Evolutionary conservation across 2,329 filamentous ascomycete species (phyloP).

Genomic region (Neonectria sp.): DNA sequence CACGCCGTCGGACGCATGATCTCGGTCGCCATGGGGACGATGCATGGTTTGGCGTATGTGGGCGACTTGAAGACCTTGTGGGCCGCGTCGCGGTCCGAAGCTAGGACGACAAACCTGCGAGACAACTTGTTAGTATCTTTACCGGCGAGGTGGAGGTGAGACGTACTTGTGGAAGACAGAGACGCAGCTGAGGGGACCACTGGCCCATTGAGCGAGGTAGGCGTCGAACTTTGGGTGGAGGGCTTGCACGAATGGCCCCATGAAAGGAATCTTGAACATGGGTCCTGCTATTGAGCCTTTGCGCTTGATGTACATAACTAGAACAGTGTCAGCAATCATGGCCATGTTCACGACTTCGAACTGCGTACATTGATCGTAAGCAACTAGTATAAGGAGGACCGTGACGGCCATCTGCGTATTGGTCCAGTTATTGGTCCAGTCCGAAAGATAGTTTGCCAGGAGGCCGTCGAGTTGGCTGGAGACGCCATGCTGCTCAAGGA

Average conservation of each 20-base stretch:
- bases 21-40: slow-evolving; percentile 83
- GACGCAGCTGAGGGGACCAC: slow-evolving; percentile 84
- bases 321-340: background rate
- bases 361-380: slow-evolving; percentile 58
- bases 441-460: slow-evolving; percentile 24
- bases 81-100: slow-evolving; percentile 82
- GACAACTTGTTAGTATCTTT: rapidly evolving
- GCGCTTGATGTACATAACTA: slow-evolving; percentile 72
- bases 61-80: slow-evolving; percentile 89
- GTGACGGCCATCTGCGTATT: slow-evolving; percentile 45
- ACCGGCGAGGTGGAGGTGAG: background rate
- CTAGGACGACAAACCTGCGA: slow-evolving; percentile 82
- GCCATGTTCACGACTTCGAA: background rate
- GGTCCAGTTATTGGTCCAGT: slow-evolving; percentile 24
- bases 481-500: background rate
- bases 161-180: slow-evolving; percentile 87
- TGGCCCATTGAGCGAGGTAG: slow-evolving; percentile 84
- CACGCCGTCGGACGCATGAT: slow-evolving; percentile 81
- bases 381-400: slow-evolving; percentile 50
- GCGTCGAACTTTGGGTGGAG: slow-evolving; percentile 80
- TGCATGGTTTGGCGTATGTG: slow-evolving; percentile 80
- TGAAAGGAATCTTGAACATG: slow-evolving; percentile 75
- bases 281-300: slow-evolving; percentile 77
- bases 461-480: slow-evolving; percentile 11
- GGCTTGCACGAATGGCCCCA: slow-evolving; percentile 84